Conservation (phyloP, 2,329 filamentous ascomycete genomes). For the Akanthomyces muscarius region DNA sequence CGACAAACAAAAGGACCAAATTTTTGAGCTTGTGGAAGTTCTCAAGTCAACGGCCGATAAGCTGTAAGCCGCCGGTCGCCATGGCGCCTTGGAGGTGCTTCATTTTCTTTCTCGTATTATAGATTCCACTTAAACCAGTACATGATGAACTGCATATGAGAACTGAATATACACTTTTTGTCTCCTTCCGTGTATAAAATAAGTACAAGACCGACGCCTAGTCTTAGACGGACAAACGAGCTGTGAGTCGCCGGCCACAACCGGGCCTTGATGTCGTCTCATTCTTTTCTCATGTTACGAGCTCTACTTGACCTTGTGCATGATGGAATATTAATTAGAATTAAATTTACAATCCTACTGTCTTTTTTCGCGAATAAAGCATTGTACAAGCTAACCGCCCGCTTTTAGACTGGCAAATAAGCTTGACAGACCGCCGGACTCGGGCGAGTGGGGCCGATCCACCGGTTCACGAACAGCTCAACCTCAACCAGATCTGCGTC, state of each 20-base stretch:
- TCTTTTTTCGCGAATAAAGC: background rate
- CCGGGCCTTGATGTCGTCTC: too few relatives aligned
- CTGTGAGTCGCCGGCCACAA: too few relatives aligned
- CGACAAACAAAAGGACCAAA: constrained; percentile 13
- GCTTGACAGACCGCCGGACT: background rate
- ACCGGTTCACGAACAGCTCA: constrained; percentile 7
- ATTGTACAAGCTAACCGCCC: background rate
- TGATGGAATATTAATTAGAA: background rate
- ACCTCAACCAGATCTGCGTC: constrained; percentile 9
- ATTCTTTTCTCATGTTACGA: too few relatives aligned
- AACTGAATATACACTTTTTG: background rate
- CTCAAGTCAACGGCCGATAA: constrained; percentile 1
- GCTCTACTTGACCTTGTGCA: too few relatives aligned
- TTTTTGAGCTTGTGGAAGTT: constrained; percentile 10
- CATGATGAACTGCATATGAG: background rate
- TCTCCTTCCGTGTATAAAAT: too few relatives aligned
- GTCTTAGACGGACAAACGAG: too few relatives aligned
- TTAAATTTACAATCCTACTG: background rate
- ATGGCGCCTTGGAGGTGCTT: background rate
- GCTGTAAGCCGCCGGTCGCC: background rate
- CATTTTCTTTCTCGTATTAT: background rate
- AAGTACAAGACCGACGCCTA: too few relatives aligned
- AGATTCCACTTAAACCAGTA: background rate
- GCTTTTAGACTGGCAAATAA: background rate
- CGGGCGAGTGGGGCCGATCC: constrained; percentile 13